A percentile compares a stretch with the other conserved stretches of the same genome.
Conservation (phyloP, 2,329 filamentous ascomycete species). For the Arthroderma sp. region DNA sequence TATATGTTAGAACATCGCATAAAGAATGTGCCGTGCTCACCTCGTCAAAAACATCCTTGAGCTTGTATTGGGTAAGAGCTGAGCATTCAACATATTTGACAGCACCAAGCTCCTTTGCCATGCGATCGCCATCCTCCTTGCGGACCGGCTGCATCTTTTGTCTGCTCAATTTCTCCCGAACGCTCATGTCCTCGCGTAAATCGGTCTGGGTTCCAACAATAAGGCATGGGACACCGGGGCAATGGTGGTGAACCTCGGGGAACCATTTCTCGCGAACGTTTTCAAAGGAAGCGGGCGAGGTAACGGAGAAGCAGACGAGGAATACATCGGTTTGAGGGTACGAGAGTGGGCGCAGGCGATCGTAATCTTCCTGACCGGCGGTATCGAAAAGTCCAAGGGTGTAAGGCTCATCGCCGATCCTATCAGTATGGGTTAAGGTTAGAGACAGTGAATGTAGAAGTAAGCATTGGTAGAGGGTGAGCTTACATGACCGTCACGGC, state of each 20-base stretch:
- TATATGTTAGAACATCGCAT: background rate
- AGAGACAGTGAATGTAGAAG: background rate
- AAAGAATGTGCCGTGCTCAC: slow-evolving; percentile 38
- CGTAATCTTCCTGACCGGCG: slow-evolving; percentile 98
- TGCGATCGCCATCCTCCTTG: slow-evolving; percentile 84
- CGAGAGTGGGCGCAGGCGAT: slow-evolving; percentile 86
- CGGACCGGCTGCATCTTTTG: slow-evolving; percentile 92
- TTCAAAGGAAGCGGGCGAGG: slow-evolving; percentile 92
- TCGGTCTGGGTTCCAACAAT: slow-evolving; percentile 98
- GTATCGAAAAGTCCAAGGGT: slow-evolving; percentile 97
- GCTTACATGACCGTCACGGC: slow-evolving; percentile 98
- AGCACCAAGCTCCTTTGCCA: slow-evolving; percentile 94
- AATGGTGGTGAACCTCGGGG: slow-evolving; percentile 96
- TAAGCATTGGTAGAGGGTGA: slow-evolving; percentile 2
- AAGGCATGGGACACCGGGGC: slow-evolving; percentile 90
- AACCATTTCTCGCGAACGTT: slow-evolving; percentile 99
- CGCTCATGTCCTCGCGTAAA: slow-evolving; percentile 75
- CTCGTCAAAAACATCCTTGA: slow-evolving; percentile 99
- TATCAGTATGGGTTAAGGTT: slow-evolving; percentile 26
- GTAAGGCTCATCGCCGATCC: slow-evolving; percentile 98
- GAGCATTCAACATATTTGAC: slow-evolving; percentile 99
- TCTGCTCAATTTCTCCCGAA: slow-evolving; percentile 81
- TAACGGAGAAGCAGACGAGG: slow-evolving; percentile 97
- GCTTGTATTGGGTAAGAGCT: slow-evolving; percentile 91
- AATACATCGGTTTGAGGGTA: slow-evolving; percentile 99